Evolutionary conservation across 352 stramenopile species (phyloP).

Genomic region (Phytophthora palmivora): DNA sequence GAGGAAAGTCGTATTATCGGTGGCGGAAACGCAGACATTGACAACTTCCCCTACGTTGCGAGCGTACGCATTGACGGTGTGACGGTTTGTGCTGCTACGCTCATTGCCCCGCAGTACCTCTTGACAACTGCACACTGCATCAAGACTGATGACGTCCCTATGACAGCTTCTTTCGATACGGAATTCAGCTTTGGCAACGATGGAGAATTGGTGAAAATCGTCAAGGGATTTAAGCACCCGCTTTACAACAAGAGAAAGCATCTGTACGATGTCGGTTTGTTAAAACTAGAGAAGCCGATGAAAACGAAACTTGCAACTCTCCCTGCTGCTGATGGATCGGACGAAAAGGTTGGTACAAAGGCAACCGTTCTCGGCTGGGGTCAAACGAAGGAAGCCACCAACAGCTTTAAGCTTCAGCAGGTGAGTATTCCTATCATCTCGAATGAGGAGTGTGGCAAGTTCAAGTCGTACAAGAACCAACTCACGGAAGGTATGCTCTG

Average conservation of each 20-base stretch:
- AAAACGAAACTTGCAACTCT: constrained; percentile 43
- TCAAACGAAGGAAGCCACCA: constrained; percentile 44
- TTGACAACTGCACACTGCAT: constrained; percentile 77
- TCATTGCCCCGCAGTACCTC: constrained; percentile 70
- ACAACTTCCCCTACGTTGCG: constrained; percentile 61
- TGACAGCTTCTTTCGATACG: constrained; percentile 37
- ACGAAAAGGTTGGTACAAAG: constrained; percentile 53
- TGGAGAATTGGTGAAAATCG: constrained; percentile 31
- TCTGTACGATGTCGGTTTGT: constrained; percentile 52
- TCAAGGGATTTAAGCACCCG: constrained; percentile 30
- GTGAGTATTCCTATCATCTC: constrained; percentile 62
- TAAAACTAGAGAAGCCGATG: constrained; percentile 56
- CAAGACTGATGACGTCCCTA: constrained; percentile 37
- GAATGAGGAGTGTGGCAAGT: constrained; percentile 54
- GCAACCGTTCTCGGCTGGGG: constrained; percentile 65
- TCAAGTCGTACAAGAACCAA: constrained; percentile 47
- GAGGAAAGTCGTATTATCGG: constrained; percentile 41
- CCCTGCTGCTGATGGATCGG: constrained; percentile 48
- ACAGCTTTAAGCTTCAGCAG: constrained; percentile 53
- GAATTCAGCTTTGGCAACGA: constrained; percentile 32
- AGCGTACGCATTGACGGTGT: constrained; percentile 55
- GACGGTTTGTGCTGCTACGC: constrained; percentile 66
- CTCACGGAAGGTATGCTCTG: constrained; percentile 72
- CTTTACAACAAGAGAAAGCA: constrained; percentile 40
- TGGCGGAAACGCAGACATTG: constrained; percentile 17